phyloP scores from a whole-genome alignment of 805 yeast genomes.

The Dipodascus geniculatus region DNA sequence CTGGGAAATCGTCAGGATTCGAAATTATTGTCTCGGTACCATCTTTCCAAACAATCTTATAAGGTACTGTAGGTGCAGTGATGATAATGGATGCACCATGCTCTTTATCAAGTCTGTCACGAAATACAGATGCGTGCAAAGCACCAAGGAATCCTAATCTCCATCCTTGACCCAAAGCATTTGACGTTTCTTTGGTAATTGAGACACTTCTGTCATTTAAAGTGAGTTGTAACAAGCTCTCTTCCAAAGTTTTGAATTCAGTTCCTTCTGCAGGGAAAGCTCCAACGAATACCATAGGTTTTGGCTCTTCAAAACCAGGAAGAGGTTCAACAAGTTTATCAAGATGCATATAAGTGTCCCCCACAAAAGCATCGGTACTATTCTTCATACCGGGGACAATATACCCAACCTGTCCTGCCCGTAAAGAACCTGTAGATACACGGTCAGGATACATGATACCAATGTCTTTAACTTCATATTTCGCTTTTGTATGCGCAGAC shows the following conservation, averaged over 20 bases:
- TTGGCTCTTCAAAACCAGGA: conserved; percentile 93
- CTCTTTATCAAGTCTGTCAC: conserved; percentile 83
- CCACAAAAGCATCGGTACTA: conserved; percentile 75
- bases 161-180: conserved; percentile 97
- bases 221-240: conserved; percentile 77
- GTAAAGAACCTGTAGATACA: conserved; percentile 45
- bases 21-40: conserved; percentile 58
- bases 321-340: conserved; percentile 58
- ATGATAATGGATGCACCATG: conserved; percentile 87
- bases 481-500: conserved; percentile 64
- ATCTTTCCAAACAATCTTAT: conserved; percentile 55
- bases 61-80: conserved; percentile 95
- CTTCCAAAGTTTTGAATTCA: conserved; percentile 81
- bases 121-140: conserved; percentile 87
- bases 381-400: conserved; percentile 90
- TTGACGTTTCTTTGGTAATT: conserved; percentile 79
- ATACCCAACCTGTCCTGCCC: conserved; percentile 92
- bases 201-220: conserved; percentile 88
- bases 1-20: conserved; percentile 92
- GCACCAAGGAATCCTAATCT: conserved; percentile 91
- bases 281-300: conserved; percentile 97
- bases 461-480: conserved; percentile 81
- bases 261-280: conserved; percentile 95
- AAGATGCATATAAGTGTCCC: conserved; percentile 64
- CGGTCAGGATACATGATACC: conserved; percentile 95